phyloP scores from a whole-genome alignment of 495 filamentous ascomycete species.

The Schizothecium vesticola region DNA sequence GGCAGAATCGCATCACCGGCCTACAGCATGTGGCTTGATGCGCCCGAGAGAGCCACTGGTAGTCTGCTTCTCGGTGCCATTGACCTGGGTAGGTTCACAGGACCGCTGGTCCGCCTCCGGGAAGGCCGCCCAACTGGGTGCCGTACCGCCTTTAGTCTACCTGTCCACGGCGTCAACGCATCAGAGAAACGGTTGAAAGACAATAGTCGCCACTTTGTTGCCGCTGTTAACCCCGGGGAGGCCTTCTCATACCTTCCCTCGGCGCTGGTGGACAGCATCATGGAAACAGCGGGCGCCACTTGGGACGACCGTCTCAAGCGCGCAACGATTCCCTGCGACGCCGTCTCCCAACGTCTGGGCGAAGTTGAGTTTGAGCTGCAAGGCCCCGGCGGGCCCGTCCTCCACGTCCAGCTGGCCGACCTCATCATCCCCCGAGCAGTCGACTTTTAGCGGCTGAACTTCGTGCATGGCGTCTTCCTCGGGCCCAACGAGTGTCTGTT shows the following conservation, averaged over 20 bases:
- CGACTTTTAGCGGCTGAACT: slow-evolving; percentile 18
- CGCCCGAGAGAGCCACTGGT: slow-evolving; percentile 56
- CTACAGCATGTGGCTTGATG: slow-evolving; percentile 78
- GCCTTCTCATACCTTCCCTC: slow-evolving; percentile 70
- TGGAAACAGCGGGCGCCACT: slow-evolving; percentile 51
- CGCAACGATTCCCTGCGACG: slow-evolving; percentile 59
- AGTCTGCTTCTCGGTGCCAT: slow-evolving; percentile 79
- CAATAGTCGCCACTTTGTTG: slow-evolving; percentile 39
- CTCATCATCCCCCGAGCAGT: slow-evolving; percentile 49
- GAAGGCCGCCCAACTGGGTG: slow-evolving; percentile 26
- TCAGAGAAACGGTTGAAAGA: slow-evolving; percentile 23
- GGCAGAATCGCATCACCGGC: slow-evolving; percentile 64
- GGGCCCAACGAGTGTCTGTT: slow-evolving; percentile 49
- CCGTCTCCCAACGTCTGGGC: slow-evolving; percentile 43
- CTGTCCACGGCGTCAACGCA: slow-evolving; percentile 45
- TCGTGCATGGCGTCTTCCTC: background rate
- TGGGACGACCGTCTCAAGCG: slow-evolving; percentile 35
- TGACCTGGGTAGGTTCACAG: slow-evolving; percentile 67
- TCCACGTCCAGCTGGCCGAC: slow-evolving; percentile 60
- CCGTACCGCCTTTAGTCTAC: slow-evolving; percentile 55
- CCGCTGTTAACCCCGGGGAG: slow-evolving; percentile 50
- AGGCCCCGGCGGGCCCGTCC: slow-evolving; percentile 44
- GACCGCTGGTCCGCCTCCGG: slow-evolving; percentile 57
- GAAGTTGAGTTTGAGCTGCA: slow-evolving; percentile 53
- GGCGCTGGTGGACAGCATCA: slow-evolving; percentile 50